Evolutionary conservation across 1,284 basidiomycete genomes (phyloP), one percentile per base, ranked within the genome.

Genomic region (Cutaneotrichosporon sp.): DNA sequence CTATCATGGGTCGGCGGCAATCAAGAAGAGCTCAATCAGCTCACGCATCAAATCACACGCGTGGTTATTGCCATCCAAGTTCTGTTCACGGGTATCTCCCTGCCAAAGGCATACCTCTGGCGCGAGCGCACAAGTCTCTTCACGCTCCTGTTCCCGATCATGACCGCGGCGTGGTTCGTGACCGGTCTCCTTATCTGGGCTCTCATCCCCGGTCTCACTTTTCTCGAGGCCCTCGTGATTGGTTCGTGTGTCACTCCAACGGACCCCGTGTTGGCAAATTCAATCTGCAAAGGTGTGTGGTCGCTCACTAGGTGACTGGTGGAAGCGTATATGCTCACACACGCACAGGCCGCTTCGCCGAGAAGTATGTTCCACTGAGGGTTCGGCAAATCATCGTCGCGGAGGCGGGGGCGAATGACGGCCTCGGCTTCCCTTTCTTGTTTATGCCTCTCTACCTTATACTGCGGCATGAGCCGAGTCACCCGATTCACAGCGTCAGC

Each of bases 201-300:
- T 19, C 79, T 96, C 61, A 84, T 96, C 50, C 92, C 91, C 0
- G 82, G 84, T 10, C 82, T 97, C 69, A 84, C 82, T 61, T 96
- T 93, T 76, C 80, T 93, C 34, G 88, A 89, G 27, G 82, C 84
- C 51, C 80, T 97, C 61, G 88, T 87, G 31, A 84, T 97, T 47
- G 90, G 88, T 9, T 89, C 93, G 0, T 96, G 91, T 72, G 83
- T 97, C 19, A 97, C 94, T 0, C 94, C 94, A 0, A 98, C 94
- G 2, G 96, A 98, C 72, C 96, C 94, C 19, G 91, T 92, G 61
- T 80, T 92, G 33, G 87, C 90, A 1, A 88, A 88, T 57, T 67
- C 71, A 4, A 74, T 76, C 52, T 74, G 71, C 52, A 72, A 75
- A 55, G 74, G 71, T 71, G 27, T 3, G 46, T n/a, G n/a, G n/a